phyloP scores from a whole-genome alignment of 495 filamentous ascomycete species.

The Hyaloscypha variabilis region DNA sequence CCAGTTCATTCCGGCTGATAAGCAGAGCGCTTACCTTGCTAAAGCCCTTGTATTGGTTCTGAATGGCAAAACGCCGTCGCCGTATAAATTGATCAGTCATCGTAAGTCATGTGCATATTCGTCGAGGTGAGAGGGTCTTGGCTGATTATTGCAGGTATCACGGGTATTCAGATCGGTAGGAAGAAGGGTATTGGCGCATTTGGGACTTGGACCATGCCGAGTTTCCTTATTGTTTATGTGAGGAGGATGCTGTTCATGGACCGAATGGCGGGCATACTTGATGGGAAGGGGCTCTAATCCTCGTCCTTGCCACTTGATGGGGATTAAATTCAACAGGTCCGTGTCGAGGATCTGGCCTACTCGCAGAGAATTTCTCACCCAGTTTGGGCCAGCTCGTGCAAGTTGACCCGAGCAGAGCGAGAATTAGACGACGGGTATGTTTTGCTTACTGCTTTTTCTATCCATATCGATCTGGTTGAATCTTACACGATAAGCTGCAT shows the following conservation, averaged over 20 bases:
- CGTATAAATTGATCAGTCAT: not conserved
- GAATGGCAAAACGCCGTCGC: not conserved
- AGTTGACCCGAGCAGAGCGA: no score
- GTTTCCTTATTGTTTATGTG: not conserved
- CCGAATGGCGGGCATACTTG: not conserved
- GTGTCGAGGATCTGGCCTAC: not conserved
- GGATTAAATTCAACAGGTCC: no score
- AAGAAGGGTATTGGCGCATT: not conserved
- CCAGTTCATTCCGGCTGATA: constrained; percentile 16
- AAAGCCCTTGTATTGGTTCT: constrained; percentile 20
- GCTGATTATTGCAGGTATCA: not conserved
- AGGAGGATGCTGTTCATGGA: not conserved
- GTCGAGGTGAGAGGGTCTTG: not conserved
- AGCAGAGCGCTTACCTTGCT: constrained; percentile 21
- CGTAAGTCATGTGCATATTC: not conserved
- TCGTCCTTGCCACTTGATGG: not conserved
- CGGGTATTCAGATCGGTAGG: not conserved
- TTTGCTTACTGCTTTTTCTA: no score
- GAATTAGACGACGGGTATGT: no score
- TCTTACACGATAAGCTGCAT: no score
- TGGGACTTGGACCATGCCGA: not conserved
- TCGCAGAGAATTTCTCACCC: no score
- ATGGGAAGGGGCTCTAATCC: not conserved
- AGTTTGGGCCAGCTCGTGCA: no score
- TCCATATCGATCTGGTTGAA: no score